phyloP scores from a whole-genome alignment of 2,329 filamentous ascomycete genomes.

The Microcyclosporella mali region DNA sequence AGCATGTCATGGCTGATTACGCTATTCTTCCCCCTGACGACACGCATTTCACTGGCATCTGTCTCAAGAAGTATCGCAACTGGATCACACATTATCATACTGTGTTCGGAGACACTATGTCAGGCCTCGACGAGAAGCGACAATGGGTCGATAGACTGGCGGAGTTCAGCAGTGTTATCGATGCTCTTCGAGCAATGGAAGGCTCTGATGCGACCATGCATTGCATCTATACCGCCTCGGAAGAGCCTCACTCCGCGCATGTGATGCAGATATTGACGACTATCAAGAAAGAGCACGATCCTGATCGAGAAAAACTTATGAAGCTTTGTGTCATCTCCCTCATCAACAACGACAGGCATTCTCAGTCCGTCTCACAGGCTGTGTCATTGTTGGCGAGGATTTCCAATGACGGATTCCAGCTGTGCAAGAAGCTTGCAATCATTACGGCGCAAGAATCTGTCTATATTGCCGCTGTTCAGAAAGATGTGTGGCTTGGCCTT shows the following conservation, averaged over 20 bases:
- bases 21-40: too few relatives aligned
- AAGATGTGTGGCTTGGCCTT: background rate
- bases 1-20: background rate
- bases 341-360: background rate
- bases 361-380: background rate
- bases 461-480: conserved; percentile 6
- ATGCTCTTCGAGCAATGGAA: background rate
- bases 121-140: too few relatives aligned
- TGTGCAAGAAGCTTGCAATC: background rate
- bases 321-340: background rate
- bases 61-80: conserved; percentile 2
- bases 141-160: background rate
- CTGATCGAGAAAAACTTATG: background rate
- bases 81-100: background rate
- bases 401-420: background rate
- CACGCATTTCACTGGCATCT: too few relatives aligned
- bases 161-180: background rate
- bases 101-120: conserved; percentile 1
- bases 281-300: background rate
- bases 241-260: background rate
- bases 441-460: background rate
- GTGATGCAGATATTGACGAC: background rate
- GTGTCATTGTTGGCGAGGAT: background rate
- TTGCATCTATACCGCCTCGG: conserved; percentile 1
- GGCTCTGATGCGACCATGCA: background rate